These are phyloP conservation scores for Pugionium cornutum DNA, from an alignment of 345 rosid genomes.

Conservation along the genomic window DNA sequence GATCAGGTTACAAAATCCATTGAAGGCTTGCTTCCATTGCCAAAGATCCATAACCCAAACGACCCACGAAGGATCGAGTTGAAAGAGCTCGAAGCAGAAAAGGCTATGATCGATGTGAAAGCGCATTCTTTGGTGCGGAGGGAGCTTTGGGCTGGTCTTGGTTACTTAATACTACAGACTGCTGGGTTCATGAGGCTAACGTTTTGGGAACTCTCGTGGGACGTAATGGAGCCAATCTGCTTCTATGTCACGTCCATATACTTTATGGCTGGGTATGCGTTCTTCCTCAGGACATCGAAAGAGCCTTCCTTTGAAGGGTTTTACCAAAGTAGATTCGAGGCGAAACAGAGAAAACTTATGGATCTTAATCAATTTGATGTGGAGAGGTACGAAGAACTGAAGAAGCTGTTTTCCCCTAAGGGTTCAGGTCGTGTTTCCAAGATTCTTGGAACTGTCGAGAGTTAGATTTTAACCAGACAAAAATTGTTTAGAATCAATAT, in stretches of 20 bases:
- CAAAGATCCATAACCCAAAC: slow-evolving; percentile 39
- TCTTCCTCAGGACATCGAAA: slow-evolving; percentile 80
- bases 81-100: slow-evolving; percentile 56
- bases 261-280: slow-evolving; percentile 72
- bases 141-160: slow-evolving; percentile 86
- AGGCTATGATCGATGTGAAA: slow-evolving; percentile 53
- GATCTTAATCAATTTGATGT: slow-evolving; percentile 50
- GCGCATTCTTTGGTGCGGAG: slow-evolving; percentile 60
- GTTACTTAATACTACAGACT: slow-evolving; percentile 70
- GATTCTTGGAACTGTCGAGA: slow-evolving; percentile 33
- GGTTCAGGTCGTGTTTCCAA: slow-evolving; percentile 27
- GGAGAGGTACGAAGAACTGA: slow-evolving; percentile 61
- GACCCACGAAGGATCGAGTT: slow-evolving; percentile 65
- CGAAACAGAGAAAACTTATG: slow-evolving; percentile 66
- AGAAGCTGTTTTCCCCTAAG: slow-evolving; percentile 39
- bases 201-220: slow-evolving; percentile 99
- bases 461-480: slow-evolving; percentile 15
- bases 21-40: slow-evolving; percentile 62
- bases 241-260: slow-evolving; percentile 80
- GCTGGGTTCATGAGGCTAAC: slow-evolving; percentile 92
- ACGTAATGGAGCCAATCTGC: slow-evolving; percentile 98
- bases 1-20: slow-evolving; percentile 75
- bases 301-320: slow-evolving; percentile 96
- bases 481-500: slow-evolving; percentile 18
- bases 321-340: slow-evolving; percentile 64